Conservation (phyloP, 257 asterid genomes). For the Cynanchum wilfordii region DNA sequence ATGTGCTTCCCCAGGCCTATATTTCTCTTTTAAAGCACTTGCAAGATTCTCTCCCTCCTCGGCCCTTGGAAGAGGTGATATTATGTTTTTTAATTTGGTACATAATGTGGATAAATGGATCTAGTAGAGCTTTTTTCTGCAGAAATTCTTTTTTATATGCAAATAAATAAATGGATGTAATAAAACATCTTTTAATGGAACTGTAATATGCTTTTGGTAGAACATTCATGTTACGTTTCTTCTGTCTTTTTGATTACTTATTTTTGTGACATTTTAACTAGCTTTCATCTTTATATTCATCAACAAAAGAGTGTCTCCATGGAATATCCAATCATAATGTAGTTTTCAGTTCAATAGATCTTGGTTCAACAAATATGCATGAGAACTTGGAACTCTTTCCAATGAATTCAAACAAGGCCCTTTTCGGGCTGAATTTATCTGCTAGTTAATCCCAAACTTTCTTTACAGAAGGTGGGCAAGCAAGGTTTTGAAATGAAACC, state of each 20-base stretch:
- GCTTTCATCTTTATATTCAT: neutral
- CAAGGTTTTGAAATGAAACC: neutral
- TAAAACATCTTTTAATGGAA: neutral
- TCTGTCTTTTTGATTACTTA: neutral
- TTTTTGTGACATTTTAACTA: neutral
- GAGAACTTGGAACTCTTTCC: neutral
- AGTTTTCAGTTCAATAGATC: neutral
- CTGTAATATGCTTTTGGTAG: neutral
- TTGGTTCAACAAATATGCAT: neutral
- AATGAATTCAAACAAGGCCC: neutral
- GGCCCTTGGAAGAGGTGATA: slow-evolving; percentile 77
- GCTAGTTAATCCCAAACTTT: neutral
- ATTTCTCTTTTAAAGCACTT: slow-evolving; percentile 77
- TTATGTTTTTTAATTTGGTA: neutral
- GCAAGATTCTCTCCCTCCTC: slow-evolving; percentile 97
- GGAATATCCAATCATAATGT: neutral
- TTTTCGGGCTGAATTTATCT: too few relatives aligned
- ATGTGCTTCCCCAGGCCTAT: slow-evolving; percentile 92
- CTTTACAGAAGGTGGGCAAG: neutral
- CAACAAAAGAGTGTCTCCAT: neutral
- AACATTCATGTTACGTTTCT: neutral
- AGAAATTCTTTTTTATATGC: neutral
- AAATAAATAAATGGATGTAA: neutral
- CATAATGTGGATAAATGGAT: neutral
- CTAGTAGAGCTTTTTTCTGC: neutral